Conservation (phyloP, 805 yeast genomes). For the Candida takata region DNA sequence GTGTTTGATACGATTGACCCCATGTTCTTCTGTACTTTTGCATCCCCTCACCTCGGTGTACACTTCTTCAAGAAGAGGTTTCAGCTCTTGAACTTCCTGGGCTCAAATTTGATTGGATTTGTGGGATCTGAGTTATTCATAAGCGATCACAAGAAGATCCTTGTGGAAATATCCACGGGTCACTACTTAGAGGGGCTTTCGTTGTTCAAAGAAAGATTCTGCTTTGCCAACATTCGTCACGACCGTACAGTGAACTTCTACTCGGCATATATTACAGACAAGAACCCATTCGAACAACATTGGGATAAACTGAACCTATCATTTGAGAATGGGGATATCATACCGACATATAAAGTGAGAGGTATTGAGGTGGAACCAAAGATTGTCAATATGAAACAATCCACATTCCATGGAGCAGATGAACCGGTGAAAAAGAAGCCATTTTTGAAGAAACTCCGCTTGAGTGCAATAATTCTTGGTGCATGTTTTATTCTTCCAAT, state of each 20-base stretch:
- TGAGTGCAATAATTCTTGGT: constrained; percentile 17
- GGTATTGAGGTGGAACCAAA: constrained; percentile 35
- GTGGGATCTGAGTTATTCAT: constrained; percentile 75
- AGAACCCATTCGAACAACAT: constrained; percentile 63
- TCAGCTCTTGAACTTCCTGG: constrained; percentile 38
- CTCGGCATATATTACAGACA: constrained; percentile 69
- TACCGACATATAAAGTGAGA: constrained; percentile 29
- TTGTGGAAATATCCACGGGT: constrained; percentile 34
- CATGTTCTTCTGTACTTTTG: constrained; percentile 56
- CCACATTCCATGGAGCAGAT: constrained; percentile 16
- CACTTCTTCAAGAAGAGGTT: constrained; percentile 37
- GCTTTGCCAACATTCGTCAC: constrained; percentile 69
- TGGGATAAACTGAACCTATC: constrained; percentile 36
- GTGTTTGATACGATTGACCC: constrained; percentile 58
- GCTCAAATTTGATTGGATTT: constrained; percentile 51
- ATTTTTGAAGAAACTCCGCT: constrained; percentile 17
- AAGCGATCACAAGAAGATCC: constrained; percentile 34
- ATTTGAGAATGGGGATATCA: constrained; percentile 33
- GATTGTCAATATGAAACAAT: constrained; percentile 42
- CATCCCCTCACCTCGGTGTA: constrained; percentile 71
- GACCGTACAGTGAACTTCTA: constrained; percentile 87
- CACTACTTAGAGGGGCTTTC: constrained; percentile 48
- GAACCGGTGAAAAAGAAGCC: constrained; percentile 7
- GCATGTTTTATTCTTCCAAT: constrained; percentile 32
- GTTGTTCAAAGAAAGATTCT: constrained; percentile 47